phyloP scores from a whole-genome alignment of 2,329 filamentous ascomycete genomes.

The Rhinocladiella similis region DNA sequence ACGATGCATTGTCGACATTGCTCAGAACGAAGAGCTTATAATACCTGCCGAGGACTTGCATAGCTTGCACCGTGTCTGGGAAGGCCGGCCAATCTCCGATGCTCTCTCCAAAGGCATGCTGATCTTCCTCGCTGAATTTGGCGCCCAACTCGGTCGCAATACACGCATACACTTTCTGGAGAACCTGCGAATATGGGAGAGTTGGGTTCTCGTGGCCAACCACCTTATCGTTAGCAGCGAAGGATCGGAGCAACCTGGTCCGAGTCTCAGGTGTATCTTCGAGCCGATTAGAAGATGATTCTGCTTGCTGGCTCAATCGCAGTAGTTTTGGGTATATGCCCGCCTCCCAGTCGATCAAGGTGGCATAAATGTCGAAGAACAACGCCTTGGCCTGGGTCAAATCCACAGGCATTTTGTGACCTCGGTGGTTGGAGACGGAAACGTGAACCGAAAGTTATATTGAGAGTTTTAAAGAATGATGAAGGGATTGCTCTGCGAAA shows the following conservation, averaged over 20 bases:
- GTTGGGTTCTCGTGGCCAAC: constrained; percentile 8
- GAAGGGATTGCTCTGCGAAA: too few relatives aligned
- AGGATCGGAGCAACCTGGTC: constrained; percentile 2
- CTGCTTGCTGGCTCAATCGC: not conserved
- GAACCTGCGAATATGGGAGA: constrained; percentile 9
- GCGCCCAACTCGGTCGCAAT: constrained; percentile 6
- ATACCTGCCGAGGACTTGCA: constrained; percentile 48
- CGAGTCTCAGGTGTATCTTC: constrained; percentile 1
- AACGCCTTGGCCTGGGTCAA: constrained; percentile 33
- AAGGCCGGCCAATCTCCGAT: constrained; percentile 57
- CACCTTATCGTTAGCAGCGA: constrained; percentile 1
- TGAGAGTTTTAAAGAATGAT: too few relatives aligned
- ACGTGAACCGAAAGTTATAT: too few relatives aligned
- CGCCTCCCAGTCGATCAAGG: constrained; percentile 73
- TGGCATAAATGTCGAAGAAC: constrained; percentile 78
- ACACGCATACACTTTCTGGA: constrained; percentile 7
- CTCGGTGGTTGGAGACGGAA: too few relatives aligned
- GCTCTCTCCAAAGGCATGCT: constrained; percentile 47
- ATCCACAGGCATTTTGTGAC: not conserved
- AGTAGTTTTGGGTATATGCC: constrained; percentile 48
- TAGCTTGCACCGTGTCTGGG: constrained; percentile 55
- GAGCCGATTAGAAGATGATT: not conserved
- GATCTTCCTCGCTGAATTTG: constrained; percentile 35
- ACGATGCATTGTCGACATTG: constrained; percentile 57
- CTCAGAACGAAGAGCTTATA: constrained; percentile 59